These are phyloP conservation scores for Penicillium robsamsonii DNA, from an alignment of 495 filamentous ascomycete species.

Conservation along the genomic window DNA sequence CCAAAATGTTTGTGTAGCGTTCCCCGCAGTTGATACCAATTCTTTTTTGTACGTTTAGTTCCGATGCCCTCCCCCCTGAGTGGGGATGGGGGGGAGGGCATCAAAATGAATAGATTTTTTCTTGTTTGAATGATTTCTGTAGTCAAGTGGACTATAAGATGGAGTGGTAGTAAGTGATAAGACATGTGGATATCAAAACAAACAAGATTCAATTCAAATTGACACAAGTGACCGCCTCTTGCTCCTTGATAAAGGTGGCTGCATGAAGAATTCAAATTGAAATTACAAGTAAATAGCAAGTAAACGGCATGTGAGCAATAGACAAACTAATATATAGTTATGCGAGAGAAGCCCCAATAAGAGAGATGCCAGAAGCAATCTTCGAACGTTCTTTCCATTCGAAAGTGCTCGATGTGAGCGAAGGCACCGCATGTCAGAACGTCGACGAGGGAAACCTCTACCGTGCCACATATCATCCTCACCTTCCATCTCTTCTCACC, in stretches of 20 bases:
- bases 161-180: background rate
- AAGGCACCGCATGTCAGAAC: no score
- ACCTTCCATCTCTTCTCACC: background rate
- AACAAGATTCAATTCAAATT: background rate
- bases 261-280: no score
- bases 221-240: no score
- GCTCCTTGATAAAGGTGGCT: no score
- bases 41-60: slow-evolving; percentile 7
- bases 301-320: no score
- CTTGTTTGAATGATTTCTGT: background rate
- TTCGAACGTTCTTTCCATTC: no score
- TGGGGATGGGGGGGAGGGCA: slow-evolving; percentile 5
- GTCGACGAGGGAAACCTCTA: no score
- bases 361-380: no score
- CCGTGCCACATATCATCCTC: no score
- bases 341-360: background rate
- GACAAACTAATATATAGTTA: no score
- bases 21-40: slow-evolving; percentile 9
- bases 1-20: slow-evolving; percentile 10
- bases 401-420: no score
- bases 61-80: background rate
- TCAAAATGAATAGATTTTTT: slow-evolving; percentile 4
- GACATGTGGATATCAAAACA: background rate
- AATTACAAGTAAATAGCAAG: background rate
- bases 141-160: background rate